A percentile compares a stretch with the other conserved stretches of the same genome.
These are phyloP conservation scores for Hypoxylon rickii DNA, from an alignment of 495 filamentous ascomycete genomes.

Conservation along the genomic window DNA sequence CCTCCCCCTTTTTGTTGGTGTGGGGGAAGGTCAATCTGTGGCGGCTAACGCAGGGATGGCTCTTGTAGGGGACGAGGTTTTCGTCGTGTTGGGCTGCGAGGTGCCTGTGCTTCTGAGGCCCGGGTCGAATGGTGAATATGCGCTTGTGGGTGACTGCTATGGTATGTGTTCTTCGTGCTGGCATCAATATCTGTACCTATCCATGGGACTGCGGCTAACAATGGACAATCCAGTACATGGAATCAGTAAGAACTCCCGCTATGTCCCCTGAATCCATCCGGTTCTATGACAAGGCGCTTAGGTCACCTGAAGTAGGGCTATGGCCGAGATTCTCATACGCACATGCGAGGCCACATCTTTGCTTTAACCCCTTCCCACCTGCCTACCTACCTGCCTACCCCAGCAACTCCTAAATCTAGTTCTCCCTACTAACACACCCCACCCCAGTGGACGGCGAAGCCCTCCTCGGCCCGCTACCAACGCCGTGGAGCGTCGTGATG, in stretches of 20 bases:
- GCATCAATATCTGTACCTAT: not conserved
- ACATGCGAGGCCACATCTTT: too few relatives aligned
- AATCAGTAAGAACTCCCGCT: constrained; percentile 9
- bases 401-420: not conserved
- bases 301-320: too few relatives aligned
- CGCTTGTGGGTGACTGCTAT: constrained; percentile 26
- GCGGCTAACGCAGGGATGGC: not conserved
- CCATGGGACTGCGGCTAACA: too few relatives aligned
- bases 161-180: constrained; percentile 6
- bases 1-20: not conserved
- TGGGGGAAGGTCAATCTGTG: not conserved
- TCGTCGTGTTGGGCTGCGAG: constrained; percentile 16
- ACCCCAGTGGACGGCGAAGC: constrained; percentile 16
- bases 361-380: not conserved
- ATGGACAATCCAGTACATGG: constrained; percentile 18
- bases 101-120: constrained; percentile 18
- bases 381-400: too few relatives aligned
- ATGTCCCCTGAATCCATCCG: not conserved
- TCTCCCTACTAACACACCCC: not conserved
- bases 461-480: constrained; percentile 8
- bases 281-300: too few relatives aligned
- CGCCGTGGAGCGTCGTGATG: not conserved
- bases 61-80: constrained; percentile 15
- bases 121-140: constrained; percentile 2
- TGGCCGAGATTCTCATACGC: too few relatives aligned